Evolutionary conservation across 352 stramenopile species (phyloP).

Genomic region (Plasmopara muralis): DNA sequence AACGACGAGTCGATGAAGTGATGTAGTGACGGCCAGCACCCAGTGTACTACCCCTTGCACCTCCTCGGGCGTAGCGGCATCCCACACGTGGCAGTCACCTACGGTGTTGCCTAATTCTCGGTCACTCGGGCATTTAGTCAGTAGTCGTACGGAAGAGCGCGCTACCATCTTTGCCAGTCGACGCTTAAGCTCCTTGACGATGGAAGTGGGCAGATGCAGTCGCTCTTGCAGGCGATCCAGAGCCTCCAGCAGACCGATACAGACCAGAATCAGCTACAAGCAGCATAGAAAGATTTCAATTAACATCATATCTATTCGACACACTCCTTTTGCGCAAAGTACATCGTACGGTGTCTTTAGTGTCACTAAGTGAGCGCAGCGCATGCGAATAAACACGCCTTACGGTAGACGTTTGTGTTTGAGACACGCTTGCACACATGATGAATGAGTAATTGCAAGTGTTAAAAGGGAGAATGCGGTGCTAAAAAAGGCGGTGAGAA

Average conservation of each 20-base stretch:
- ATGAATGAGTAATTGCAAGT: neutral
- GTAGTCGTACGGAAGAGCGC: conserved; percentile 32
- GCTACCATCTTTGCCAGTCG: conserved; percentile 62
- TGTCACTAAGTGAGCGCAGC: conserved; percentile 55
- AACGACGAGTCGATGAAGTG: conserved; percentile 49
- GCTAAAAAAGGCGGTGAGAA: neutral
- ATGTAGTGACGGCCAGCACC: conserved; percentile 49
- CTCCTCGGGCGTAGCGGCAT: conserved; percentile 46
- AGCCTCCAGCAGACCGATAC: conserved; percentile 65
- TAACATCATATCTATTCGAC: conserved; percentile 9
- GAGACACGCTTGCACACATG: conserved; percentile 15
- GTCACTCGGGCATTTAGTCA: conserved; percentile 21
- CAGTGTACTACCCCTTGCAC: conserved; percentile 64
- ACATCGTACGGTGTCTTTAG: conserved; percentile 56
- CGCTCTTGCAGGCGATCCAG: conserved; percentile 68
- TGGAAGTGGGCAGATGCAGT: conserved; percentile 50
- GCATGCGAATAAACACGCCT: conserved; percentile 48
- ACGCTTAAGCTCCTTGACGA: conserved; percentile 73
- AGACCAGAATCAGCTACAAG: conserved; percentile 65
- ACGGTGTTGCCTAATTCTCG: conserved; percentile 38
- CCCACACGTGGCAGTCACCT: conserved; percentile 52
- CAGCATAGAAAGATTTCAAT: conserved; percentile 9
- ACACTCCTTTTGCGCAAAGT: neutral
- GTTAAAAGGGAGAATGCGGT: neutral
- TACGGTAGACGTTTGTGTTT: conserved; percentile 29